Evolutionary conservation across 78 protist species (phyloP).

Genomic region (Dictyostelium discoideum): dicty_2.7 NC_007089.4:1557001-1557500

Average conservation of each 20-base stretch:
- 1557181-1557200: too few relatives aligned
- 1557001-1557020: conserved; percentile 61
- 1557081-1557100: conserved; percentile 21
- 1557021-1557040: conserved; percentile 71
- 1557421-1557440: not conserved
- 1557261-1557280: conserved; percentile 72
- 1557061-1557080: conserved; percentile 78
- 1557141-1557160: too few relatives aligned
- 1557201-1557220: conserved; percentile 60
- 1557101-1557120: not conserved
- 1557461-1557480: not conserved
- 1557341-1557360: conserved; percentile 31
- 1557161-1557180: too few relatives aligned
- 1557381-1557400: conserved; percentile 77
- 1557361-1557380: conserved; percentile 47
- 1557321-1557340: conserved; percentile 20
- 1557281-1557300: conserved; percentile 34
- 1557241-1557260: conserved; percentile 68
- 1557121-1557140: not conserved
- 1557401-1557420: conserved; percentile 56
- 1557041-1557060: conserved; percentile 70
- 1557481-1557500: not conserved
- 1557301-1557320: conserved; percentile 54
- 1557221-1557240: conserved; percentile 73
- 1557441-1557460: not conserved